Evolutionary conservation across 1,284 basidiomycete genomes (phyloP), one percentile per base, ranked within the genome.

Genomic region (Uromyces viciae-fabae): DNA sequence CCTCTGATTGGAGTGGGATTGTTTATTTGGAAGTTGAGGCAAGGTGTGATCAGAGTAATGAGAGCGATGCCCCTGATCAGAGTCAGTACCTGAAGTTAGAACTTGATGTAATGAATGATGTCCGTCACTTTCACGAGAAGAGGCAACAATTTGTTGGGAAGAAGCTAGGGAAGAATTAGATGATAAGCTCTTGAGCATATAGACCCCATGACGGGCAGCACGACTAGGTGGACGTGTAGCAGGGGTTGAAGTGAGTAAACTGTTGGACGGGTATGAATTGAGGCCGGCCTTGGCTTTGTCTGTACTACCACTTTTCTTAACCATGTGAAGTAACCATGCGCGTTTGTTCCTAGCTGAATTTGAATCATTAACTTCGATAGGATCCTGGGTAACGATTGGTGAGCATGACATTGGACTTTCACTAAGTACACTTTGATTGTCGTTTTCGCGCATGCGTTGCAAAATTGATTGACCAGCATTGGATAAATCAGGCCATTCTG

Each of bases 181-280:
- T 2, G 69, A 72, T 15, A 54, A 49, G 31, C 69, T 49, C 38
- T 72, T 72, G 46, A 72, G 69, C 69, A 72, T 72, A 49, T 72
- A 72, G 49, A 72, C 38, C 31, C 69, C 69, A 15, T 54, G 49
- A 1, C 69, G 69, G 33, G 69, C 69, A 2, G 66, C 49, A 1
- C 66, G 40, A 46, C 42, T 46, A 28, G 69, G 14, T 15, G 69
- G 49, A 33, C 69, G 58, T 15, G 22, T 42, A 31, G 14, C 56
- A 28, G 69, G 33, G 46, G 49, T 22, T 14, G 49, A 1, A 33
- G 15, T 54, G 11, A 52, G 28, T 19, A 46, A 43, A 25, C 42
- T 46, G 25, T 17, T 49, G 25, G 9, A 4, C 1, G 31, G 22
- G 3, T 5, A n/a, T 9, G 40, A 28, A 42, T 49, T 14, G 8